Percentiles rank a stretch among this genome's conserved stretches.
phyloP scores from a whole-genome alignment of 2,329 filamentous ascomycete species.

The Didymella glomerata region DNA sequence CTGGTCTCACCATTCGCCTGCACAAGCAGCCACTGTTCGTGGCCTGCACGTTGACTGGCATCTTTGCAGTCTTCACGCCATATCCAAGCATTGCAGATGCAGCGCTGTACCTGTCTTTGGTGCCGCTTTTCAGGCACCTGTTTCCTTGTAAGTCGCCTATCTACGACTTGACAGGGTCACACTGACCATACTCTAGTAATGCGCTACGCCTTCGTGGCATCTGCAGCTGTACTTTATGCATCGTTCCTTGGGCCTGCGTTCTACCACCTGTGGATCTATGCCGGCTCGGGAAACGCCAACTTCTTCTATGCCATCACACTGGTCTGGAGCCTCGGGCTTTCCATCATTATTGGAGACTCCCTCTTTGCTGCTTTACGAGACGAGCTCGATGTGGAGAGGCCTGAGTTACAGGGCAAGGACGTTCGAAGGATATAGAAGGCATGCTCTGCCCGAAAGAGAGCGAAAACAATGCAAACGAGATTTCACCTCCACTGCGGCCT shows the following conservation, averaged over 20 bases:
- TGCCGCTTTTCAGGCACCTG: slow-evolving; percentile 88
- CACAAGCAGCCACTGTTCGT: slow-evolving; percentile 87
- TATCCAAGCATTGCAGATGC: slow-evolving; percentile 94
- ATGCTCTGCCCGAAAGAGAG: neutral
- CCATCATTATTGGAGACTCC: slow-evolving; percentile 84
- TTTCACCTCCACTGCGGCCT: neutral
- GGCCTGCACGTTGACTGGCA: slow-evolving; percentile 81
- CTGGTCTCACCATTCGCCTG: slow-evolving; percentile 82
- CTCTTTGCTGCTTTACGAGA: slow-evolving; percentile 89
- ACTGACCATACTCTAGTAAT: slow-evolving; percentile 66
- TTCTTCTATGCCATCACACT: slow-evolving; percentile 99
- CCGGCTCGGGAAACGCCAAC: slow-evolving; percentile 96
- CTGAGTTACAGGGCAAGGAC: slow-evolving; percentile 88
- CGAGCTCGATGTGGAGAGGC: slow-evolving; percentile 91
- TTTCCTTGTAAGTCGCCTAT: slow-evolving; percentile 73
- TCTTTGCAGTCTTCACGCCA: slow-evolving; percentile 95
- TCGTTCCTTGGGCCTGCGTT: slow-evolving; percentile 91
- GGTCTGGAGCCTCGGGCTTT: slow-evolving; percentile 94
- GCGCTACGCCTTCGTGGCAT: slow-evolving; percentile 89
- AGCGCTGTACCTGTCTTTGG: slow-evolving; percentile 81
- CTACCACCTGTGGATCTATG: slow-evolving; percentile 98
- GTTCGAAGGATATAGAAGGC: slow-evolving; percentile 75
- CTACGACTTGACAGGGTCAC: neutral
- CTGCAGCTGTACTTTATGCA: slow-evolving; percentile 84
- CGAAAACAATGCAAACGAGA: neutral